Evolutionary conservation across 179 eudicot genomes (phyloP).

Genomic region (Kewa caespitosa): DNA sequence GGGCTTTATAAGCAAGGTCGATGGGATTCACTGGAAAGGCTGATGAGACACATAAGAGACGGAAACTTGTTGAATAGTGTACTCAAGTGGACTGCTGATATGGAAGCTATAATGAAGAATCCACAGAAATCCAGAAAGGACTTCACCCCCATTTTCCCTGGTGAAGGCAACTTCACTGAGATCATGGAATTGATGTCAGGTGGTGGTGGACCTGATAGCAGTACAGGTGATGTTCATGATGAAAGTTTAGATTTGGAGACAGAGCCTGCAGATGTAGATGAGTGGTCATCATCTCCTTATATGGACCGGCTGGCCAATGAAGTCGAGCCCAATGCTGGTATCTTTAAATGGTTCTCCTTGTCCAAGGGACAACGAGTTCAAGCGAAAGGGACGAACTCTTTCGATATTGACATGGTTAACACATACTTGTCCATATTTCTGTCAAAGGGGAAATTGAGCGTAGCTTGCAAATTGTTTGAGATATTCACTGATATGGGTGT

Average conservation of each 20-base stretch:
- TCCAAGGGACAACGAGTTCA: slow-evolving; percentile 65
- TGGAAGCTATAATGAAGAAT: slow-evolving; percentile 62
- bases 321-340: slow-evolving; percentile 24
- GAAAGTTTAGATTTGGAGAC: slow-evolving; percentile 29
- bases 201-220: slow-evolving; percentile 17
- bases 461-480: slow-evolving; percentile 87
- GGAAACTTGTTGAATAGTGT: slow-evolving; percentile 55
- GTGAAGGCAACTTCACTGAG: slow-evolving; percentile 46
- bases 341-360: slow-evolving; percentile 42
- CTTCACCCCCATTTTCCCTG: slow-evolving; percentile 71
- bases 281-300: slow-evolving; percentile 85
- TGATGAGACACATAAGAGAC: slow-evolving; percentile 70
- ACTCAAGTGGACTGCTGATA: slow-evolving; percentile 67
- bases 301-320: slow-evolving; percentile 70
- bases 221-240: slow-evolving; percentile 14
- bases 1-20: slow-evolving; percentile 57
- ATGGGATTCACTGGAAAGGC: slow-evolving; percentile 65
- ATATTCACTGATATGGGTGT: slow-evolving; percentile 69
- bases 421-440: slow-evolving; percentile 81
- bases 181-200: slow-evolving; percentile 35
- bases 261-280: slow-evolving; percentile 33
- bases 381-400: slow-evolving; percentile 48
- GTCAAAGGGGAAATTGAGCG: slow-evolving; percentile 71
- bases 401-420: slow-evolving; percentile 84
- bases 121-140: slow-evolving; percentile 51